Base-by-base conservation (phyloP, 2,329 filamentous ascomycete genomes). In the Lachnellula subtilissima region DNA sequence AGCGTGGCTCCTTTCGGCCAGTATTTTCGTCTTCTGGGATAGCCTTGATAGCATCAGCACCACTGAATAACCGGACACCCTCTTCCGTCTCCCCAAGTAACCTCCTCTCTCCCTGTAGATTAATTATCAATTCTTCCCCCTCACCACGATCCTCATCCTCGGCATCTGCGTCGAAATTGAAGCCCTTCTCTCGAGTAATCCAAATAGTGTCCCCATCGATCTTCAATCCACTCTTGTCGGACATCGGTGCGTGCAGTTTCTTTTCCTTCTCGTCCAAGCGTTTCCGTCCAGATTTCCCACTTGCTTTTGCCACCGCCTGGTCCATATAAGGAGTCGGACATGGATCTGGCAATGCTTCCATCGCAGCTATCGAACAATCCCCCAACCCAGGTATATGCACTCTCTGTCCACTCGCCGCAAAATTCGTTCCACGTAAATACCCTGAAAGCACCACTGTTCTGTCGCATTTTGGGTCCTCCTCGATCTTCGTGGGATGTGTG, bases 201-300 rank as follows among this genome's bases (percentile, higher is more conserved):
- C 96, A 99, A 39, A 99, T 92, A 7, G 93, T 92, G 73, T 99
- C 94, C 59, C 96, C 96, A 64, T 99, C 94, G 51, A 99, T 93
- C 69, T 97, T 86, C 12, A 99, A 83, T 66, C 94, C 94, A 62
- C 92, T 95, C 36, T 96, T 91, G 73, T 99, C 94, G 25, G 92
- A 96, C 93, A 99, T 97, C 36, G 94, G 95, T 2, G 94, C 95
- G 72, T 97, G 95, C 5, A 99, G 76, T 65, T 95, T 84, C 75
- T 97, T 97, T 70, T 99, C 93, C 74, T 97, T 99, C 70, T 99
- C 94, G 35, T 95, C 94, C 14, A 99, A 75, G 55, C 92, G 82
- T 67, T 87, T 85, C 61, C 91, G 80, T 42, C 86, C 87, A 36
- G 86, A 86, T 72, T 96, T 96, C 3, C 93, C 93, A 0, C 86